Evolutionary conservation across 306 rosid species (phyloP), one percentile per base, ranked within the genome.

Genomic region (Fragaria vesca): DNA sequence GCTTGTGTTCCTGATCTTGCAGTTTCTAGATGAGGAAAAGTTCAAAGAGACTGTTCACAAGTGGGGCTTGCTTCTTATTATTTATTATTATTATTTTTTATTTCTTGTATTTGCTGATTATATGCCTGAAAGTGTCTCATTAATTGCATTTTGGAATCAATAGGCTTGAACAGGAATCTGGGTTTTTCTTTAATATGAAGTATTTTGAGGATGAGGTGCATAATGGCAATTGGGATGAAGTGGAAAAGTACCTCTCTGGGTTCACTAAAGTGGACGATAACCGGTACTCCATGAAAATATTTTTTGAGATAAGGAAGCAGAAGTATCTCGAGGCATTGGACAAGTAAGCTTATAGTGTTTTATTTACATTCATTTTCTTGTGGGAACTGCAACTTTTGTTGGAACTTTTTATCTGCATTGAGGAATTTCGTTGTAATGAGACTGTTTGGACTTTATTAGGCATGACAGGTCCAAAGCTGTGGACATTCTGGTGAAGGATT

Each of bases 161-260:
- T 26, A 94, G 99, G 88, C 93, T 95, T 9, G 97, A 95, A 79
- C 99, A 95, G 88, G 99, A 95, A 73, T 95, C 98, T 72, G 98
- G 98, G 66, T 92, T 95, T 91, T 95, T 89, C 93, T 95, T 95
- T 60, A 95, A 95, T 82, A 93, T 92, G 97, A 95, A 92, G 61
- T 95, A 95, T 85, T 95, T 95, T 83, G 98, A 95, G 84, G 98
- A 95, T 76, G 98, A 95, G 87, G 98, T 95, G 79, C 98, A 95
- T 58, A 88, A 81, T 85, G 98, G 98, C 69, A 95, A 95, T 83
- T 95, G 98, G 98, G 98, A 95, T 69, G 98, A 95, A 82, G 98
- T 95, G 71, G 98, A 95, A 76, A 95, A 73, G 79, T 95, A 95
- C 89, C 93, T 95, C 40, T 92, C 98, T 67, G 98, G 98, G 76